Evolutionary conservation across 805 yeast genomes (phyloP), one percentile per base, ranked within the genome.

Genomic region (Suhomyces sp.): DNA sequence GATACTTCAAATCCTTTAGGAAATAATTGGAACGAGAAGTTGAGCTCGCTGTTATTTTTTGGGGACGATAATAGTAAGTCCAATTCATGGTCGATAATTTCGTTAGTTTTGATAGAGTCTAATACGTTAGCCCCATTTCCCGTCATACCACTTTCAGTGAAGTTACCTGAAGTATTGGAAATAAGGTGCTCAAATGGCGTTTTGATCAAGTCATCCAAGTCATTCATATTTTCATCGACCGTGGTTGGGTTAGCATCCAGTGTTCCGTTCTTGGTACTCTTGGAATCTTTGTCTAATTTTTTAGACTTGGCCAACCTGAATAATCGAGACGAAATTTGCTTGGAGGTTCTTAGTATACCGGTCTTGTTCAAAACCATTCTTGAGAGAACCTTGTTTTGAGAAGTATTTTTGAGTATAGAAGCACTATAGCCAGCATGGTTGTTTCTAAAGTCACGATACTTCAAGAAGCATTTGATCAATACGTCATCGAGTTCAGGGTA

Each of bases 321-420:
- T 9, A 63, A 46, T 32, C 68, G 51, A 4, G 65, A 43, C 13
- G 44, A 35, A 13, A 67, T 61, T 38, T 67, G 72, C 38, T 63
- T 64, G 4, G 69, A 55, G 2, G 67, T 55, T 36, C 70, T 53
- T 23, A 51, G 45, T 1, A 60, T 46, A 8, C 67, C 66, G 6
- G 70, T 57, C 41, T 57, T 63, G 39, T 58, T 58, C 18, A 50
- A 51, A 20, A 68, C 39, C 71, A 68, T 65, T 31, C 70, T 50
- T 3, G 70, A 63, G 27, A 68, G 48, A 10, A 65, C 58, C 38
- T 65, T 67, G 43, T 66, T 65, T 40, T 65, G 71, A 25, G 46
- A 55, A 11, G 69, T 54, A 28, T 56, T 55, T 30, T 55, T 60
- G 39, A 63, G 49, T 6, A 56, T 43, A 7, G 53, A 39, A 3